Evolutionary conservation across 148 eudicot genomes (phyloP), one percentile per base, ranked within the genome.

Genomic region (Amaranthus hypochondriacus): DNA sequence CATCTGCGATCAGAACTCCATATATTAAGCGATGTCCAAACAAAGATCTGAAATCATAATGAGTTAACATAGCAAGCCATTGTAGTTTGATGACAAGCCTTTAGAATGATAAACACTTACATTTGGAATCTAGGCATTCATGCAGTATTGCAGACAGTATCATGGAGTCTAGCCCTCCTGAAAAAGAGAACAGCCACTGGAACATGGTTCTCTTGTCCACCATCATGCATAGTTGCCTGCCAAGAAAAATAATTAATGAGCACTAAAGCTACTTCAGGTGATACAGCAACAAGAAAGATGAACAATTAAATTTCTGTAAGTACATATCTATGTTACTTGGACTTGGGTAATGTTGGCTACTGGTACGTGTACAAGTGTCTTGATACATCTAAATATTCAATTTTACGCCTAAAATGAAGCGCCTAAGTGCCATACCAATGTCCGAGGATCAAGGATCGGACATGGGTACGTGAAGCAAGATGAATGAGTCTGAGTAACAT

Each of bases 101-200:
- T 4, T 13, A 58, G 4, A 13, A 70, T 46, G 42, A 13, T 39
- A 74, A 43, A 60, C 62, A 81, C 95, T 78, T 82, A 92, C 98
- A 92, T 81, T 65, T 87, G 66, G 89, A 57, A 77, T 86, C 96
- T 56, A 95, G 77, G 83, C 97, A 90, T 56, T 90, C 87, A 79
- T 95, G 87, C 73, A 95, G 83, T 81, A 95, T 72, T 51, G 97
- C 97, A 58, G 98, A 90, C 71, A 95, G 84, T 78, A 95, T 95
- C 98, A 95, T 95, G 28, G 97, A 92, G 81, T 95, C 98, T 73
- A 95, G 69, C 73, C 97, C 98, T 75, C 98, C 98, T 61, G 97
- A 95, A 80, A 80, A 90, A 95, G 46, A 95, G 96, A 70, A 95
- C 89, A 70, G 97, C 97, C 69, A 94, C 87, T 15, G 98, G 98